These are phyloP conservation scores for Penicillium soppii DNA, from an alignment of 495 filamentous ascomycete species.

Conservation along the genomic window DNA sequence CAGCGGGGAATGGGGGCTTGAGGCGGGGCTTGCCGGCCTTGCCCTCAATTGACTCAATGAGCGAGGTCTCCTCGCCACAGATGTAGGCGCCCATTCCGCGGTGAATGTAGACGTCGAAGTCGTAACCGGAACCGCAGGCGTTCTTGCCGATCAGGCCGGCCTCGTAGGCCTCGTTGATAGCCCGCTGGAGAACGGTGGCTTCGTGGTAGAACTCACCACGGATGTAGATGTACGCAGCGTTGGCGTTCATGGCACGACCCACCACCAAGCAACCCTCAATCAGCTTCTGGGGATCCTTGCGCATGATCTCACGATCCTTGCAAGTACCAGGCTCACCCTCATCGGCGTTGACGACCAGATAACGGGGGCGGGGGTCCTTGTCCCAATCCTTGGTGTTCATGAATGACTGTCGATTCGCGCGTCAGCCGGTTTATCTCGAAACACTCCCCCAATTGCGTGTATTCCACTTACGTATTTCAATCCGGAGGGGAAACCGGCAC, in stretches of 20 bases:
- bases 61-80: slow-evolving; percentile 94
- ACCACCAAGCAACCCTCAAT: slow-evolving; percentile 96
- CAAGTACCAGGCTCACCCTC: slow-evolving; percentile 98
- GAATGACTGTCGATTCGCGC: slow-evolving; percentile 69
- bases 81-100: slow-evolving; percentile 97
- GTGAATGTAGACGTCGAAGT: slow-evolving; percentile 96
- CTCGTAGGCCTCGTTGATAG: slow-evolving; percentile 95
- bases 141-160: slow-evolving; percentile 96
- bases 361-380: slow-evolving; percentile 93
- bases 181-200: slow-evolving; percentile 87
- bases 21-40: slow-evolving; percentile 98
- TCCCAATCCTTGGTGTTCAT: slow-evolving; percentile 99
- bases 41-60: slow-evolving; percentile 97
- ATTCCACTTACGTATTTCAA: slow-evolving; percentile 87
- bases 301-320: slow-evolving; percentile 99
- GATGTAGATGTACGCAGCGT: slow-evolving; percentile 98
- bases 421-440: slow-evolving; percentile 6
- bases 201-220: slow-evolving; percentile 98
- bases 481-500: slow-evolving; percentile 95
- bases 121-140: slow-evolving; percentile 92
- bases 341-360: slow-evolving; percentile 96
- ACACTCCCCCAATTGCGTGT: background rate
- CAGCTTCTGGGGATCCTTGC: slow-evolving; percentile 98
- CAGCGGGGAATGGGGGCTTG: slow-evolving; percentile 97
- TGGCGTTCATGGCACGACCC: slow-evolving; percentile 95